These are phyloP conservation scores for Prunus persica DNA, from an alignment of 306 rosid genomes.

Conservation along the genomic window Prunus_persica_NCBIv2 NC_034014.1:24222001-24222500, in stretches of 20 bases:
- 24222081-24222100: conserved; percentile 1
- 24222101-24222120: not conserved
- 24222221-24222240: not conserved
- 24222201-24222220: not conserved
- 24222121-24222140: not conserved
- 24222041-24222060: no score
- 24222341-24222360: not conserved
- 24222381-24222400: conserved; percentile 45
- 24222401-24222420: conserved; percentile 44
- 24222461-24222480: not conserved
- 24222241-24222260: conserved; percentile 46
- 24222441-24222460: conserved; percentile 59
- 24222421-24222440: conserved; percentile 59
- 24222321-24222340: not conserved
- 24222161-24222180: not conserved
- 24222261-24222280: not conserved
- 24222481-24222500: not conserved
- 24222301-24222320: not conserved
- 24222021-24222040: no score
- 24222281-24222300: not conserved
- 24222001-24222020: no score
- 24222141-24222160: not conserved
- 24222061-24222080: not conserved
- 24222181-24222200: not conserved
- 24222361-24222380: conserved; percentile 41